Percentiles rank a stretch among this genome's conserved stretches.
phyloP scores from a whole-genome alignment of 164 flowering plant genomes.

The Vitis riparia region DNA sequence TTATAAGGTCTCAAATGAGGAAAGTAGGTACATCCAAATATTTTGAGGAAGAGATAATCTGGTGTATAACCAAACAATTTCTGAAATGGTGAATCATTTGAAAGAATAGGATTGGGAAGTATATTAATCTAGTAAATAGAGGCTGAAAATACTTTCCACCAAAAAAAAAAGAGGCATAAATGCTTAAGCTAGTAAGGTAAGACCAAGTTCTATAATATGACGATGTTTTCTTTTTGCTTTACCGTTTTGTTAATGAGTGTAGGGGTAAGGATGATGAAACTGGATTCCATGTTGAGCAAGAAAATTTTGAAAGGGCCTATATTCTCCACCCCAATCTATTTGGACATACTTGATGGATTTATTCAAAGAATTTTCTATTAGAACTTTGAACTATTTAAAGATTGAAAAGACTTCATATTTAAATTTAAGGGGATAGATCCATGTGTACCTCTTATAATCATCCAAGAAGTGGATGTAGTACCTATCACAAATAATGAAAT shows the following conservation, averaged over 20 bases:
- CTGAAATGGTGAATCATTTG: neutral
- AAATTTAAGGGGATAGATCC: neutral
- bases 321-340: neutral
- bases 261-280: neutral
- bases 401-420: neutral
- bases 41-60: neutral
- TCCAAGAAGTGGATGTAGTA: constrained; percentile 7
- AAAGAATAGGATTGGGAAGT: neutral
- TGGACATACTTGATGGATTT: neutral
- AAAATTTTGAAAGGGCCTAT: neutral
- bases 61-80: neutral
- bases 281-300: neutral
- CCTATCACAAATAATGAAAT: neutral
- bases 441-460: neutral
- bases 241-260: constrained; percentile 5
- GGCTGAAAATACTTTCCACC: neutral
- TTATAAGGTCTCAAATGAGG: neutral
- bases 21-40: constrained; percentile 1
- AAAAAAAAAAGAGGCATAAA: neutral
- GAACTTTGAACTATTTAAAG: neutral
- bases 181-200: neutral
- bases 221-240: constrained; percentile 1
- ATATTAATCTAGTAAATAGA: constrained; percentile 4
- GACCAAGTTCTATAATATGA: constrained; percentile 5
- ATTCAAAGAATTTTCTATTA: neutral